Base-by-base conservation (phyloP, 2,329 filamentous ascomycete genomes). In the Hirsutella rhossiliensis region DNA sequence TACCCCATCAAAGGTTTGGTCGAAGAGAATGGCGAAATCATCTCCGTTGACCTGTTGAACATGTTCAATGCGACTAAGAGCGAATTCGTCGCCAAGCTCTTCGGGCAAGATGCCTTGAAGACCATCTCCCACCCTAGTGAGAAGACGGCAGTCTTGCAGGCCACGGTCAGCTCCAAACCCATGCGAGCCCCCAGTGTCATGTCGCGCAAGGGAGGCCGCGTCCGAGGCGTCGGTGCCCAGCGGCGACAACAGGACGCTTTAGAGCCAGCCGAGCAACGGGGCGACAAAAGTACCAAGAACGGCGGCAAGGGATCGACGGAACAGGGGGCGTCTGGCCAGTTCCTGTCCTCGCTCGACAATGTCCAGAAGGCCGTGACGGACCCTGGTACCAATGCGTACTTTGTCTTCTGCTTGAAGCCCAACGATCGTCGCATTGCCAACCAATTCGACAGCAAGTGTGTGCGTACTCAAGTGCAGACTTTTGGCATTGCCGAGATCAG, bases 371-470 rank as follows among this genome's bases (percentile, higher is more conserved):
- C 87, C 2, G 71, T 98, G 38, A 84, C 80, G 3, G 80, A 85
- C 3, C 77, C 82, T 4, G 86, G 88, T 56, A 85, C 88, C 11
- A 98, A 98, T 56, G 78, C 84, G 1, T 98, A 98, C 64, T 97
- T 96, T 54, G 78, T 98, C 38, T 96, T 98, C 64, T 98, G 92
- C 57, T 67, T 98, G 50, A 98, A 98, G 65, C 90, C 92, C 19
- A 98, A 98, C 54, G 92, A 98, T 60, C 78, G 92, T 43, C 81
- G 92, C 41, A 98, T 98, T 52, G 90, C 92, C 48, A 98, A 98
- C 54, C 92, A 98, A 58, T 98, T 97, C 55, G 92, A 98, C 63
- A 96, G 88, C 75, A 97, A 97, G 64, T 98, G 92, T 60, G 92
- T 98, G 19, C 82, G 92, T 4, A 86, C 85, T 11, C 92, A 98